Evolutionary conservation across 495 filamentous ascomycete species (phyloP).

Genomic region (Podospora didyma): DNA sequence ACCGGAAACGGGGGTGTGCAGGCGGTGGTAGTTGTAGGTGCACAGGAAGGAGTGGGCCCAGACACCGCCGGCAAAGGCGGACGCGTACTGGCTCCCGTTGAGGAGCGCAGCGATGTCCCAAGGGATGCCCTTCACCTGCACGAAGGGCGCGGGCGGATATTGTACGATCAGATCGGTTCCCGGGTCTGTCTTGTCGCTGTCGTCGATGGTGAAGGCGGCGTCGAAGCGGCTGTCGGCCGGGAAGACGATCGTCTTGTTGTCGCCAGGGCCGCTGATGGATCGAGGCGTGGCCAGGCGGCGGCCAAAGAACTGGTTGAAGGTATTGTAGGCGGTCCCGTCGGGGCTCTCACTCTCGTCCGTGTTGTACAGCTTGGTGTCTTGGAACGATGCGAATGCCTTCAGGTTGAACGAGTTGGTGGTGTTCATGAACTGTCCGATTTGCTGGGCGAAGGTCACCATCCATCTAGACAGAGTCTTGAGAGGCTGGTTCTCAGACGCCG

Average conservation of each 20-base stretch:
- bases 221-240: constrained; percentile 1
- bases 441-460: not conserved
- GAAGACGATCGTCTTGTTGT: not conserved
- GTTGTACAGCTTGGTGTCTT: not conserved
- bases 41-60: constrained; percentile 3
- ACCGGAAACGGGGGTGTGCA: constrained; percentile 1
- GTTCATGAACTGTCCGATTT: not conserved
- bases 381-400: not conserved
- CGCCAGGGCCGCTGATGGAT: not conserved
- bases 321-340: not conserved
- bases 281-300: not conserved
- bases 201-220: not conserved
- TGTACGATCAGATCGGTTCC: not conserved
- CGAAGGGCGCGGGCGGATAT: not conserved
- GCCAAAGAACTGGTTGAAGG: constrained; percentile 5
- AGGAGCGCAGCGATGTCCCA: not conserved
- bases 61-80: not conserved
- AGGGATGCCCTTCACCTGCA: not conserved
- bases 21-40: constrained; percentile 5
- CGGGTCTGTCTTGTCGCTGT: not conserved
- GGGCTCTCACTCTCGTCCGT: not conserved
- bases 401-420: not conserved
- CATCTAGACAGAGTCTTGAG: not conserved
- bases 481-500: not conserved
- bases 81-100: not conserved